Conservation (phyloP, 495 filamentous ascomycete genomes). For the Podospora didyma region DNA sequence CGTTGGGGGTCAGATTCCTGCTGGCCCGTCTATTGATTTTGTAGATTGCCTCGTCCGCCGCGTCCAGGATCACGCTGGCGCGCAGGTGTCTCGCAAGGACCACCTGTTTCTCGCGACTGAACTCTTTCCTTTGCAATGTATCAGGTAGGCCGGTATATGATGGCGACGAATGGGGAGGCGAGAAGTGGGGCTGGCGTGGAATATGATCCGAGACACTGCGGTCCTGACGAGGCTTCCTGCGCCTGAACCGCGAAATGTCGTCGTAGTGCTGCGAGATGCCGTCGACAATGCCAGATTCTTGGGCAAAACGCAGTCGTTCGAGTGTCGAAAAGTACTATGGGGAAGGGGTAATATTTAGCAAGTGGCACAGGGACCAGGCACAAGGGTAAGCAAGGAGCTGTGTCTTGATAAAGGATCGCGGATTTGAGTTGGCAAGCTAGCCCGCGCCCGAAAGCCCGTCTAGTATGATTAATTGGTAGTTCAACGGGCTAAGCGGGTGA, state of each 20-base stretch:
- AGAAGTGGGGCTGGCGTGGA: constrained; percentile 28
- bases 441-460: constrained; percentile 7
- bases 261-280: constrained; percentile 39
- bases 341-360: constrained; percentile 15
- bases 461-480: constrained; percentile 9
- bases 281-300: constrained; percentile 37
- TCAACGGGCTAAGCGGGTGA: constrained; percentile 19
- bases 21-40: constrained; percentile 42
- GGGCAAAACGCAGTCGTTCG: constrained; percentile 60
- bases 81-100: constrained; percentile 53
- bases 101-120: constrained; percentile 68
- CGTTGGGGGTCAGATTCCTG: constrained; percentile 29
- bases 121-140: constrained; percentile 49
- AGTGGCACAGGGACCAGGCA: background rate
- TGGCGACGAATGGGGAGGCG: constrained; percentile 55
- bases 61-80: constrained; percentile 62
- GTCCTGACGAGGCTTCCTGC: constrained; percentile 30
- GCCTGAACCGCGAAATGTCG: constrained; percentile 39
- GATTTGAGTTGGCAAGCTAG: constrained; percentile 11
- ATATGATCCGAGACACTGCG: constrained; percentile 37
- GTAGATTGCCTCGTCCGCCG: constrained; percentile 63
- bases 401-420: constrained; percentile 3
- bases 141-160: constrained; percentile 69
- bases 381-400: no score
- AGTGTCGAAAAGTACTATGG: constrained; percentile 63